Base-by-base conservation (phyloP, 78 protist genomes). In the Cyanophora paradoxa region DNA sequence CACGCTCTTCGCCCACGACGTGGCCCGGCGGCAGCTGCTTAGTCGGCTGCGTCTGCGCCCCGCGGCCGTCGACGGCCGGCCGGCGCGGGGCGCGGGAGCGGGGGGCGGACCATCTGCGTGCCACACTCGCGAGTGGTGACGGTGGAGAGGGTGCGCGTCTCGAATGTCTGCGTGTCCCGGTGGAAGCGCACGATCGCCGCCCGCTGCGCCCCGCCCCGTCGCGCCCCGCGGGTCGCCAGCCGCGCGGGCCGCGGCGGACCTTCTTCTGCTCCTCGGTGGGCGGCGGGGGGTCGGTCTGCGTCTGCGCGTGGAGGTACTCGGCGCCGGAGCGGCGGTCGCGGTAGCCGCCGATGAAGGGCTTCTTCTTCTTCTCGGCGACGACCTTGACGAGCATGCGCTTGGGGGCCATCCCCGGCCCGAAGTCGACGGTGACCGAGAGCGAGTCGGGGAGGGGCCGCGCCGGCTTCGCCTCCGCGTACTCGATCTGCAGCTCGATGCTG, bases 291-390 rank as follows among this genome's bases (percentile, higher is more conserved):
- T 57, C 54, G 1, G 86, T 75, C 69, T 87, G 87, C 28, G 74
- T 34, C 44, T 13, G 1, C 0, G 90, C 90, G 50, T 86, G 78
- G 76, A 81, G 90, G 72, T 39, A 86, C 61, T 41, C 70, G 13
- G 10, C 3, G 5, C 52, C 54, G 20, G 48, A 75, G 33, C 1
- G 3, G 3, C 34, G 42, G 40, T 73, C n/a, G 7, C 83, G 66
- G 40, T 28, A 83, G 20, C 86, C 86, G 28, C 83, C 91, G 36
- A 86, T 24, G 50, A 76, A 81, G 13, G 75, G 79, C 81, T 81
- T 81, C 41, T 7, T 8, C 34, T 2, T 3, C 2, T 50, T 22
- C 69, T 30, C 24, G 20, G 41, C 65, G 20, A 56, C 59, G 66
- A 50, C 44, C 48, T 59, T 42, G 61, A 22, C 34, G 54, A 20